These are phyloP conservation scores for Myxozyma kluyveri DNA, from an alignment of 805 yeast species.

Conservation along the genomic window DNA sequence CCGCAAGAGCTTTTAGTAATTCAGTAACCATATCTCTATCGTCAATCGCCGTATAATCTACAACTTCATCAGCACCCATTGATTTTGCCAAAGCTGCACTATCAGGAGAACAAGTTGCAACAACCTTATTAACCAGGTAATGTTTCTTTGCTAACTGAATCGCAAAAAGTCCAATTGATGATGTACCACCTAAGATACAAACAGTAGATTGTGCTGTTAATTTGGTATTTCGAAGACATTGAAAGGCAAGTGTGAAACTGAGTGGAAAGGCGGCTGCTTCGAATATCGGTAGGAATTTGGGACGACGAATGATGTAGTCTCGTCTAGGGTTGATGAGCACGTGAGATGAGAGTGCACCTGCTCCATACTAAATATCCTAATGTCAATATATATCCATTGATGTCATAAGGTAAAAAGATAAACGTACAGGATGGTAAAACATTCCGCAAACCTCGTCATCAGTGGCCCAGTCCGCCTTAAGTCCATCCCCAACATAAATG, in stretches of 20 bases:
- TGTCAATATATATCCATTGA: not conserved
- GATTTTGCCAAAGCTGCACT: conserved; percentile 46
- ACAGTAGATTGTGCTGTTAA: conserved; percentile 49
- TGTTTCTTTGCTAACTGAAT: conserved; percentile 56
- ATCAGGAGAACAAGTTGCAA: conserved; percentile 53
- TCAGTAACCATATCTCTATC: conserved; percentile 34
- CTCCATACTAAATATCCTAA: conserved; percentile 39
- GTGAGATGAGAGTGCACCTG: conserved; percentile 59
- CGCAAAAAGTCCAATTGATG: conserved; percentile 60
- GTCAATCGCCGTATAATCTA: conserved; percentile 55
- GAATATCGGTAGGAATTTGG: conserved; percentile 47
- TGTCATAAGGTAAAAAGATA: not conserved
- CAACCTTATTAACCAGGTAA: conserved; percentile 50
- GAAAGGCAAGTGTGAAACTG: conserved; percentile 61
- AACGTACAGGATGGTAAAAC: conserved; percentile 44
- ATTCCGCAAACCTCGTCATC: conserved; percentile 70
- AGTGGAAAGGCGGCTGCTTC: conserved; percentile 68
- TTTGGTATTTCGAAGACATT: conserved; percentile 40
- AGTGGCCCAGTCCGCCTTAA: conserved; percentile 41
- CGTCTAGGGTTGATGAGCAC: conserved; percentile 52
- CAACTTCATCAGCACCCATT: conserved; percentile 57
- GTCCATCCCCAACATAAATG: conserved; percentile 52
- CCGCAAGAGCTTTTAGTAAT: conserved; percentile 21
- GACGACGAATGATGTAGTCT: conserved; percentile 51
- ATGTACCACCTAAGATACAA: conserved; percentile 70